Base-by-base conservation (phyloP, 169 alveolate genomes). In the Cytauxzoon felis region DNA sequence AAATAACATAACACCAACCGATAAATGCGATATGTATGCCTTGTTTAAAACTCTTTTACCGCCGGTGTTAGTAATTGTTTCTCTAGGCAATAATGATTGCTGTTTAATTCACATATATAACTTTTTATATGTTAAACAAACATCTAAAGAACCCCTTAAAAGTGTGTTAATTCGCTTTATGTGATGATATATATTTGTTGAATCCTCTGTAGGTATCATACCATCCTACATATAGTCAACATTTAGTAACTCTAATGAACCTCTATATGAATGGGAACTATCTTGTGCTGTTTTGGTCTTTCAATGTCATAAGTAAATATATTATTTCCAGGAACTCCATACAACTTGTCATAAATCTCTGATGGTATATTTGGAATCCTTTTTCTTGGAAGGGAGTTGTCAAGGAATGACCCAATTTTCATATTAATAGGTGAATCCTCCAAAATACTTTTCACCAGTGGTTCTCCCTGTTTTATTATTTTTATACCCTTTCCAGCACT, bases 271-370 rank as follows among this genome's bases (percentile, higher is more conserved):
- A 49, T 38, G 1, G 34, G 33, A 11, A 42, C 38, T 9, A 2
- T 0, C 18, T 16, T 33, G 30, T 69, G 23, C 40, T 58, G 45
- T 19, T 40, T 18, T 18, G 78, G 82, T 43, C 52, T 61, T 7
- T 71, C 82, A 27, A 60, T 67, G 3, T 36, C 82, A 62, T 71
- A 71, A 16, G 64, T 71, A 43, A 71, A 71, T 9, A 71, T 71
- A 26, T 71, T 71, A 18, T 48, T 45, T 34, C 82, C 82, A 6
- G 82, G 82, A n/a, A 60, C 24, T n/a, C 82, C 82, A 32, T 60
- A 71, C 2, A 71, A 50, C 5, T 76, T 64, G 19, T 34, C 52
- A 11, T 32, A 29, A 4, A 62, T 29, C n/a, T 49, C 58, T 29
- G 51, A 68, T 8, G 82, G 65, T 5, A 71, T 43, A 45, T 56